Conservation (phyloP, 2,329 filamentous ascomycete species). For the Parafenestella ontariensis region DNA sequence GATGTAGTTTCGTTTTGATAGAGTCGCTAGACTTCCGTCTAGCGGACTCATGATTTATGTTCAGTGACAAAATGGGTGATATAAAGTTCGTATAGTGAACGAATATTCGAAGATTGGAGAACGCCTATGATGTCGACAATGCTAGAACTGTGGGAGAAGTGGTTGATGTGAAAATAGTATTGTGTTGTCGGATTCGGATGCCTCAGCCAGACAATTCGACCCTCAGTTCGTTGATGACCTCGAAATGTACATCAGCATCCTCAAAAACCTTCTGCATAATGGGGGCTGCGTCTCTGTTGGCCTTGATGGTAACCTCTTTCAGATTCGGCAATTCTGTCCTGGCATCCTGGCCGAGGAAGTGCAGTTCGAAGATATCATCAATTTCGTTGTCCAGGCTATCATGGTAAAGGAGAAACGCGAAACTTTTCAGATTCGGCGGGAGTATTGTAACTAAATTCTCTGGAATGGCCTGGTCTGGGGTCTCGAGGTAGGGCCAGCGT, state of each 20-base stretch:
- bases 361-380: slow-evolving; percentile 6
- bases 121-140: too few relatives aligned
- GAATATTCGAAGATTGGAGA: too few relatives aligned
- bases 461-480: neutral
- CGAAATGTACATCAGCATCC: slow-evolving; percentile 4
- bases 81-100: too few relatives aligned
- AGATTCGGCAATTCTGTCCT: neutral
- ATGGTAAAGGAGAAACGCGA: slow-evolving; percentile 11
- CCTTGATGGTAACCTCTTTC: neutral
- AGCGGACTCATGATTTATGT: too few relatives aligned
- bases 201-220: neutral
- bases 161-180: too few relatives aligned
- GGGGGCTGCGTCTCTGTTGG: too few relatives aligned
- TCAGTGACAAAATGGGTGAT: too few relatives aligned
- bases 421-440: slow-evolving; percentile 9
- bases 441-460: too few relatives aligned
- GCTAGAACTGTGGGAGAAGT: too few relatives aligned
- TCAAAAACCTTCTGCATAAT: slow-evolving; percentile 2
- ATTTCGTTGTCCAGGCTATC: neutral
- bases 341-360: slow-evolving; percentile 13
- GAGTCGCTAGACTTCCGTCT: too few relatives aligned
- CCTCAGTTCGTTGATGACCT: neutral
- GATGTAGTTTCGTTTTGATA: too few relatives aligned
- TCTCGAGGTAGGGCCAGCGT: slow-evolving; percentile 4
- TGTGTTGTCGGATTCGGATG: neutral